These are phyloP conservation scores for Colletotrichum endophyticum DNA, from an alignment of 2,329 filamentous ascomycete genomes.

Conservation along the genomic window DNA sequence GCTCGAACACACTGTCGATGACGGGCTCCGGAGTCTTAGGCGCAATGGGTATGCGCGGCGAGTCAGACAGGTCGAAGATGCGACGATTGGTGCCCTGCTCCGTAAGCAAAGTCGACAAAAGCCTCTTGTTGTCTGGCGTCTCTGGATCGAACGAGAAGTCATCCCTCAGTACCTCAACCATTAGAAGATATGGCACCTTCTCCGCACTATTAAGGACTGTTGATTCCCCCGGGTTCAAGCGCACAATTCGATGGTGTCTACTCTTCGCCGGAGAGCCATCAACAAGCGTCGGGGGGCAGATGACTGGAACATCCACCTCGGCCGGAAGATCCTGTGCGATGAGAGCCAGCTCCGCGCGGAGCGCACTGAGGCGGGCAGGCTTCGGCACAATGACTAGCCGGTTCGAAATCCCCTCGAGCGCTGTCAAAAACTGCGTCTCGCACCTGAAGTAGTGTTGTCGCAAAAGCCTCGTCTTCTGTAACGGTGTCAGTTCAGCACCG, in stretches of 20 bases:
- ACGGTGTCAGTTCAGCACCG: conserved; percentile 64
- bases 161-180: conserved; percentile 82
- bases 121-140: conserved; percentile 71
- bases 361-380: conserved; percentile 77
- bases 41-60: conserved; percentile 55
- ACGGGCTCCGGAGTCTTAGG: conserved; percentile 47
- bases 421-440: conserved; percentile 80
- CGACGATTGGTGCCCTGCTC: conserved; percentile 63
- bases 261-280: conserved; percentile 77
- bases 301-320: conserved; percentile 83
- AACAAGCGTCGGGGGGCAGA: conserved; percentile 76
- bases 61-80: conserved; percentile 72
- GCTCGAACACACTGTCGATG: conserved; percentile 82
- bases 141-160: conserved; percentile 85
- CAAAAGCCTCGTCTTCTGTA: conserved; percentile 74
- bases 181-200: conserved; percentile 83
- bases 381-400: conserved; percentile 84
- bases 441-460: conserved; percentile 84
- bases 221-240: conserved; percentile 82
- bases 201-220: conserved; percentile 88
- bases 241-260: conserved; percentile 81
- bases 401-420: conserved; percentile 84
- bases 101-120: conserved; percentile 63
- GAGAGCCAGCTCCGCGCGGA: conserved; percentile 80
- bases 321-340: conserved; percentile 83